Evolutionary conservation across 768 basidiomycete species (phyloP).

Genomic region (Leccinum broughii): DNA sequence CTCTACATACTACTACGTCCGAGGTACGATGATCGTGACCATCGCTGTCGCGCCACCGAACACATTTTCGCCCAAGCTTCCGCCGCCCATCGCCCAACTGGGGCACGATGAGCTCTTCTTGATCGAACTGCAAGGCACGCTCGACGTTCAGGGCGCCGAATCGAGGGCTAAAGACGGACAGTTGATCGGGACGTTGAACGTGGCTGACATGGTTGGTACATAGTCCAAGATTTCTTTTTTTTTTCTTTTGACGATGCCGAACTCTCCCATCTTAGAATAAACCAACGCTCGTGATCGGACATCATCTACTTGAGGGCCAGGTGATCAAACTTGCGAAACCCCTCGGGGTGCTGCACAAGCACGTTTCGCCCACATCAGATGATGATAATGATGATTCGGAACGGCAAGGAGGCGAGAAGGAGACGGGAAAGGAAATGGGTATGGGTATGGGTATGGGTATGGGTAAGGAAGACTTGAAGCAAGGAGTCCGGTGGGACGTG

Average conservation of each 20-base stretch:
- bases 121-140: slow-evolving; percentile 83
- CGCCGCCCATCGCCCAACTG: slow-evolving; percentile 65
- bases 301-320: slow-evolving; percentile 90
- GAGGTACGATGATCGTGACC: slow-evolving; percentile 65
- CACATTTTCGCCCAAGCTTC: slow-evolving; percentile 46
- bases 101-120: slow-evolving; percentile 80
- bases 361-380: neutral
- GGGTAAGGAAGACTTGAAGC: neutral
- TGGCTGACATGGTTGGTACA: slow-evolving; percentile 60
- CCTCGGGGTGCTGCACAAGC: slow-evolving; percentile 66
- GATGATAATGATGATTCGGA: neutral
- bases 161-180: slow-evolving; percentile 60
- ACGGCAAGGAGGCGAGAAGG: neutral
- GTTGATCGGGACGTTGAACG: slow-evolving; percentile 73
- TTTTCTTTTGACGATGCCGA: slow-evolving; percentile 2
- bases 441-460: neutral
- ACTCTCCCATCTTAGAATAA: slow-evolving; percentile 47
- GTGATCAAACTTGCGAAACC: slow-evolving; percentile 76
- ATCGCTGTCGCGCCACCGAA: slow-evolving; percentile 42
- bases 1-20: no score
- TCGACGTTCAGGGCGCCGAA: slow-evolving; percentile 63
- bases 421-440: neutral
- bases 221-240: neutral
- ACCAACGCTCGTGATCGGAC: slow-evolving; percentile 78
- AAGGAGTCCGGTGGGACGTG: slow-evolving; percentile 52